phyloP scores from a whole-genome alignment of 2,329 filamentous ascomycete species.

The Colletotrichum navitas region DNA sequence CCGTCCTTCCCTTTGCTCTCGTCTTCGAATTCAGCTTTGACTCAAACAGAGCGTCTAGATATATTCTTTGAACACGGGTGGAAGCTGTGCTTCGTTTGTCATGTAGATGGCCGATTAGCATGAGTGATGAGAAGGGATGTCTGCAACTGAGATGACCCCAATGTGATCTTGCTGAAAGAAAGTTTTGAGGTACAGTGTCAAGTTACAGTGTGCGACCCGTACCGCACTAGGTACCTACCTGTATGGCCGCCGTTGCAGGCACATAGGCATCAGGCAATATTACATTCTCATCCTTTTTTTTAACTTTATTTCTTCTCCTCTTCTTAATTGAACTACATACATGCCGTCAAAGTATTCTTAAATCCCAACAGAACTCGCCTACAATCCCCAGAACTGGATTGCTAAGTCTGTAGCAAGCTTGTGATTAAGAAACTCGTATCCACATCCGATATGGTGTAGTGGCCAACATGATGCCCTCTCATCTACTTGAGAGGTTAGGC shows the following conservation, averaged over 20 bases:
- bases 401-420: neutral
- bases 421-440: rapidly evolving
- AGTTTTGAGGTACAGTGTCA: constrained; percentile 29
- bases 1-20: neutral
- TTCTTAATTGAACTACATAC: neutral
- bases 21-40: neutral
- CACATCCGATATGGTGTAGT: constrained; percentile 31
- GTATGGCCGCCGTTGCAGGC: neutral
- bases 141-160: neutral
- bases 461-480: constrained; percentile 40
- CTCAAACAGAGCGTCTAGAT: too few relatives aligned
- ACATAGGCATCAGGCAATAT: neutral
- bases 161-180: neutral
- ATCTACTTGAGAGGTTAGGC: neutral
- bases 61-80: neutral
- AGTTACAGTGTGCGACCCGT: neutral
- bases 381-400: too few relatives aligned
- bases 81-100: neutral
- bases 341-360: neutral
- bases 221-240: neutral
- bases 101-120: neutral
- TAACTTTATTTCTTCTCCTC: neutral
- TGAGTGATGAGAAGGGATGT: neutral
- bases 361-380: neutral
- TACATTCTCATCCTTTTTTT: neutral